Percentiles rank a stretch among this genome's conserved stretches.
phyloP scores from a whole-genome alignment of 208 protist species.

The Zelonia costaricensis region DNA sequence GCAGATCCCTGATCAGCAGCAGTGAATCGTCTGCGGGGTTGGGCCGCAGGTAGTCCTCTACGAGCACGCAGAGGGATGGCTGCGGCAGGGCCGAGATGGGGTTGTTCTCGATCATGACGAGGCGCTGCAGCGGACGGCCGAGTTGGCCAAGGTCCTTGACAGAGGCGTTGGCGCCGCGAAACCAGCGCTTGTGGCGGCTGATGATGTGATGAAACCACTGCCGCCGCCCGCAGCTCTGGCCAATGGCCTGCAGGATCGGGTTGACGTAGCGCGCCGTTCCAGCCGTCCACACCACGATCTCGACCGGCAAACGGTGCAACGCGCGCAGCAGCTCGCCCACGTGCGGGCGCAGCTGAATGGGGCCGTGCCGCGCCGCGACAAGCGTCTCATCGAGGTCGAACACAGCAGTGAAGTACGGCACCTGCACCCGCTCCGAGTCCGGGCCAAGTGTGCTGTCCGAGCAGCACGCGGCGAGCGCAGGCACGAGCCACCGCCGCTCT shows the following conservation, averaged over 20 bases:
- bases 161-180: slow-evolving; percentile 14
- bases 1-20: slow-evolving; percentile 36
- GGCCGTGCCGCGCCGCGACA: slow-evolving; percentile 57
- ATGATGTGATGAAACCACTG: slow-evolving; percentile 85
- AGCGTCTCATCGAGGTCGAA: slow-evolving; percentile 87
- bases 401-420: slow-evolving; percentile 57
- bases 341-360: slow-evolving; percentile 54
- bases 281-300: slow-evolving; percentile 81
- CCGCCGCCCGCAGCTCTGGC: slow-evolving; percentile 33
- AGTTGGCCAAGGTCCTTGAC: slow-evolving; percentile 75
- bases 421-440: neutral
- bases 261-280: slow-evolving; percentile 69
- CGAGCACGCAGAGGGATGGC: slow-evolving; percentile 48
- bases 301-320: slow-evolving; percentile 57
- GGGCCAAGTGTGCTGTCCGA: neutral
- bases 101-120: slow-evolving; percentile 85
- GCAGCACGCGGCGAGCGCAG: neutral
- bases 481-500: slow-evolving; percentile 21
- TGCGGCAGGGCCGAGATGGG: slow-evolving; percentile 64
- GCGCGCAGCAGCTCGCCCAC: slow-evolving; percentile 51
- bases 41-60: slow-evolving; percentile 75
- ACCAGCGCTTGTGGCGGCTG: slow-evolving; percentile 77
- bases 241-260: slow-evolving; percentile 52
- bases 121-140: slow-evolving; percentile 44
- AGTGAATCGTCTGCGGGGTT: slow-evolving; percentile 57